These are phyloP conservation scores for Fusarium devonianum DNA, from an alignment of 2,329 filamentous ascomycete species.

Conservation along the genomic window DNA sequence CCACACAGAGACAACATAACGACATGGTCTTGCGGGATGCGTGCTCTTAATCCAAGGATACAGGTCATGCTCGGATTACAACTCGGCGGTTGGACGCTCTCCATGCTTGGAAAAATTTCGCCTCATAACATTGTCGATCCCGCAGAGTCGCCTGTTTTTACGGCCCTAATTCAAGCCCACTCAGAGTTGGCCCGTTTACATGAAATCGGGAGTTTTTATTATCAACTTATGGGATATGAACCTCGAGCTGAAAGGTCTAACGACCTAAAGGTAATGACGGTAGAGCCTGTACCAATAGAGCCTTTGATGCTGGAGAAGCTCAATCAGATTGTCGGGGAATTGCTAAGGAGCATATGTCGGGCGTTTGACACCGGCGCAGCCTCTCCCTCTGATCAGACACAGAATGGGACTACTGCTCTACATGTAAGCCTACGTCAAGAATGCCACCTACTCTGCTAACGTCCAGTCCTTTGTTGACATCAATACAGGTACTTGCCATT, in stretches of 20 bases:
- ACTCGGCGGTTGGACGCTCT: not conserved
- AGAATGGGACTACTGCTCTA: not conserved
- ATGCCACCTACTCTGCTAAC: no score
- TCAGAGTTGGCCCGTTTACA: no score
- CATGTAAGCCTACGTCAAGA: not conserved
- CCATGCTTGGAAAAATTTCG: not conserved
- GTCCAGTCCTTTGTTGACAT: not conserved
- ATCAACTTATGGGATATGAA: no score
- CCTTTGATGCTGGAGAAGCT: not conserved
- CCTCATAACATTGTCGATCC: not conserved
- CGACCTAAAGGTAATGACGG: no score
- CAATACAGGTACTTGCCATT: no score
- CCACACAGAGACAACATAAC: not conserved
- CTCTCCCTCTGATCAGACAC: not conserved
- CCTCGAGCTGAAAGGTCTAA: no score
- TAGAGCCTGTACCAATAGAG: not conserved
- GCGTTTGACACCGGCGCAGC: not conserved
- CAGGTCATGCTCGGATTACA: conserved; percentile 1
- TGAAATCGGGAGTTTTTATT: no score
- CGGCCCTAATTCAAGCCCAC: not conserved
- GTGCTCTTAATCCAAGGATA: not conserved
- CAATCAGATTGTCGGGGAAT: not conserved
- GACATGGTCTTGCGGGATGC: not conserved
- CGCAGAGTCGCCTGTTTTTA: not conserved
- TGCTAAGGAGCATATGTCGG: not conserved